Conservation (phyloP, 371 early-diverging fungal genomes). For the Syncephalastrum contaminatum region DNA sequence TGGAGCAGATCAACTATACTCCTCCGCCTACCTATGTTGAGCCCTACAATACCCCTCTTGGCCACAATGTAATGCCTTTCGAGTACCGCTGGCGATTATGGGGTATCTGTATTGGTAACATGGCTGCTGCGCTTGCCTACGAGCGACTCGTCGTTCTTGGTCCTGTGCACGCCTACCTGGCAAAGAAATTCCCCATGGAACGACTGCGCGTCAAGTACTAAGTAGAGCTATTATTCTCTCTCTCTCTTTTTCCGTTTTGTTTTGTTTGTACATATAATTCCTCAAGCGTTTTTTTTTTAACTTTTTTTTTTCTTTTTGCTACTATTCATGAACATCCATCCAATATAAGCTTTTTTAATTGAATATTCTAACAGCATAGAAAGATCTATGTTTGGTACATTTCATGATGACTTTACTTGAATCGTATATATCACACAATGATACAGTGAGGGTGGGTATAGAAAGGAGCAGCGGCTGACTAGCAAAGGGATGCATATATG, state of each 20-base stretch:
- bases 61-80: conserved; percentile 72
- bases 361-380: not conserved
- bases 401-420: too few relatives aligned
- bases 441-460: too few relatives aligned
- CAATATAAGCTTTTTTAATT: not conserved
- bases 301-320: not conserved
- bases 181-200: conserved; percentile 31
- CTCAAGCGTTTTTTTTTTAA: not conserved
- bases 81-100: conserved; percentile 67
- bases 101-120: conserved; percentile 43
- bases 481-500: too few relatives aligned
- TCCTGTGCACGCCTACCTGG: conserved; percentile 34
- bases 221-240: conserved; percentile 2
- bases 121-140: conserved; percentile 32
- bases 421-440: too few relatives aligned
- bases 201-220: conserved; percentile 30
- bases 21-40: conserved; percentile 50
- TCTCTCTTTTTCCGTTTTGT: too few relatives aligned
- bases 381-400: too few relatives aligned
- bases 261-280: not conserved
- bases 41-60: conserved; percentile 57
- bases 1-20: conserved; percentile 52
- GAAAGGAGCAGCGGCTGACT: too few relatives aligned
- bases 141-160: conserved; percentile 55
- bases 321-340: not conserved